A percentile compares a stretch with the other conserved stretches of the same genome.
These are phyloP conservation scores for Bruguiera sexangula DNA, from an alignment of 345 rosid species.

Conservation along the genomic window DNA sequence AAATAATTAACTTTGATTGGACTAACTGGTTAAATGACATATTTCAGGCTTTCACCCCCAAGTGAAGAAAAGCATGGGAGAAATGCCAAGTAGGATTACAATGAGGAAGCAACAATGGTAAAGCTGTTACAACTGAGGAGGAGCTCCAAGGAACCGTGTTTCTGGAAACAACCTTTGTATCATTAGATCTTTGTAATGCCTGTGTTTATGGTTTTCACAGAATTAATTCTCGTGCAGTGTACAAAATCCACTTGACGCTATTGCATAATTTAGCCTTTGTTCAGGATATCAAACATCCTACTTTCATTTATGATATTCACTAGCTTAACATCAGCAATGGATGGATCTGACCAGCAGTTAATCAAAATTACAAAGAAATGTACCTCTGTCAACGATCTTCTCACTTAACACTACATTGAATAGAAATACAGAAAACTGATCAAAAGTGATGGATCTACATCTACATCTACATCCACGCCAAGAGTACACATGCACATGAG, in stretches of 20 bases:
- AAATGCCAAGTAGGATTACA: too few species aligned
- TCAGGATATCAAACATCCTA: background rate
- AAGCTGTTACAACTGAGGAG: conserved; percentile 3
- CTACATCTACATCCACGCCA: too few species aligned
- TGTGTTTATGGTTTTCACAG: conserved; percentile 14
- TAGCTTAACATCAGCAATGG: too few species aligned
- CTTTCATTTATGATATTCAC: too few species aligned
- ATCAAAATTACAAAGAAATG: too few species aligned
- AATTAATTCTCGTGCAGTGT: conserved; percentile 29
- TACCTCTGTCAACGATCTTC: too few species aligned
- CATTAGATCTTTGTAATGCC: conserved; percentile 27
- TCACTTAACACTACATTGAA: too few species aligned
- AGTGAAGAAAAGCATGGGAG: conserved; percentile 38
- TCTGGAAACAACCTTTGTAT: conserved; percentile 21
- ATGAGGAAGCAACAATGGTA: background rate
- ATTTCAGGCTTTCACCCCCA: conserved; percentile 79
- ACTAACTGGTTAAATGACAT: background rate
- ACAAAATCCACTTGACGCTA: conserved; percentile 30
- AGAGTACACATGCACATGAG: too few species aligned
- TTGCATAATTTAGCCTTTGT: background rate
- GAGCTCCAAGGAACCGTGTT: conserved; percentile 22
- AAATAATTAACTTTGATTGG: background rate
- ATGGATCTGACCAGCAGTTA: too few species aligned
- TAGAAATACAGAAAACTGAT: too few species aligned
- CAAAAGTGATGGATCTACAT: too few species aligned